Conservation (phyloP, 164 flowering plant genomes). For the Nelumbo lutea region DNA sequence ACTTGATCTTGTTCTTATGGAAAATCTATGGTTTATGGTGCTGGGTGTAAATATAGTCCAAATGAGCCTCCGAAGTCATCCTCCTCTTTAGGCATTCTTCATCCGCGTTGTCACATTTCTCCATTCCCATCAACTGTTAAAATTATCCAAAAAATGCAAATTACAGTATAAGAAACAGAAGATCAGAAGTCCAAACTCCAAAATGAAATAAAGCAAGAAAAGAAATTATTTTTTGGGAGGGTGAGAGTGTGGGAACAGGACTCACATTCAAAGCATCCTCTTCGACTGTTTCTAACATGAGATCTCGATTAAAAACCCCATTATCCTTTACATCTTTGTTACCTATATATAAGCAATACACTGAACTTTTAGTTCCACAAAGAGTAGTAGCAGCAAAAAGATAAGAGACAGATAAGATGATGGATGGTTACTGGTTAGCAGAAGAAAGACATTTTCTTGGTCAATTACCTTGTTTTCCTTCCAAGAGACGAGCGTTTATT, state of each 20-base stretch:
- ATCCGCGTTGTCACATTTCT: constrained; percentile 38
- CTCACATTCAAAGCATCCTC: constrained; percentile 22
- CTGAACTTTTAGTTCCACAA: neutral
- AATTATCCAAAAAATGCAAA: neutral
- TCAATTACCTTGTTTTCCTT: constrained; percentile 17
- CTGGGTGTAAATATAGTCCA: constrained; percentile 78
- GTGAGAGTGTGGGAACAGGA: too few relatives aligned
- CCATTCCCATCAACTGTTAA: constrained; percentile 45
- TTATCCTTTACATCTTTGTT: constrained; percentile 10
- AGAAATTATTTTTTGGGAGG: neutral
- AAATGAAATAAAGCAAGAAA: neutral
- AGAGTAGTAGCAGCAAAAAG: neutral
- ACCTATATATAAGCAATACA: constrained; percentile 22
- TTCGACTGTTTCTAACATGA: constrained; percentile 3
- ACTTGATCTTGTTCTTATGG: neutral
- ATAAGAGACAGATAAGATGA: neutral
- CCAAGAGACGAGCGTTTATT: constrained; percentile 16
- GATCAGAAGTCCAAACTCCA: neutral
- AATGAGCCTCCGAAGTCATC: constrained; percentile 55
- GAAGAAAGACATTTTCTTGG: neutral
- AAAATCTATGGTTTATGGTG: constrained; percentile 37
- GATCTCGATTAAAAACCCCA: constrained; percentile 11
- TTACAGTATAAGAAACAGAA: neutral
- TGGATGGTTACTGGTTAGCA: neutral
- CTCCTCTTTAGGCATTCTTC: constrained; percentile 65